These are phyloP conservation scores for Penicillium roqueforti DNA, from an alignment of 495 filamentous ascomycete genomes.

Conservation along the genomic window DNA sequence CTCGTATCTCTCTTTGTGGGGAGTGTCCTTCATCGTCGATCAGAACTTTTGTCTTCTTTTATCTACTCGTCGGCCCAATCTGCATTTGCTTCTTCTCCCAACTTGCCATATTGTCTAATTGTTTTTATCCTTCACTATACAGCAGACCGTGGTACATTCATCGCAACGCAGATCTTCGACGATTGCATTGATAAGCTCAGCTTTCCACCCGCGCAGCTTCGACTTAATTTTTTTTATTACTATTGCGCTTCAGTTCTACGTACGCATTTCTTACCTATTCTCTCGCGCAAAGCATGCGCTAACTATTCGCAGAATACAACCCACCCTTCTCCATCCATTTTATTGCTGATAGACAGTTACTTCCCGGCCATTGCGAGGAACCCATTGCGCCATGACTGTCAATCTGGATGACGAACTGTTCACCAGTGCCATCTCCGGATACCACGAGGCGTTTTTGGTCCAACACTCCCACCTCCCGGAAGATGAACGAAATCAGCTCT, in stretches of 20 bases:
- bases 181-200: conserved; percentile 9
- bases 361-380: conserved; percentile 9
- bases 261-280: not conserved
- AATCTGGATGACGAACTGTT: conserved; percentile 45
- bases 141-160: not conserved
- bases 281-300: not conserved
- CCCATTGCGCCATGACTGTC: conserved; percentile 32
- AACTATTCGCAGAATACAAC: not conserved
- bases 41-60: conserved; percentile 15
- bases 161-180: not conserved
- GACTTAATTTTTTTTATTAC: not conserved
- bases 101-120: conserved; percentile 1
- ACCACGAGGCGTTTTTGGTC: conserved; percentile 45
- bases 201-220: not conserved
- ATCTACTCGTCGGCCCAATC: conserved; percentile 10
- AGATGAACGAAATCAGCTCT: conserved; percentile 41
- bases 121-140: not conserved
- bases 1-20: conserved; percentile 11
- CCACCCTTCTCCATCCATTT: not conserved
- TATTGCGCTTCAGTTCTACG: not conserved
- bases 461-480: conserved; percentile 44
- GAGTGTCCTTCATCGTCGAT: conserved; percentile 8
- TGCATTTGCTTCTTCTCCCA: conserved; percentile 4
- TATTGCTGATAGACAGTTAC: conserved; percentile 29
- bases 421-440: conserved; percentile 43